Conservation (phyloP, 2,329 filamentous ascomycete species). For the Tolypocladium cylindrosporum region DNA sequence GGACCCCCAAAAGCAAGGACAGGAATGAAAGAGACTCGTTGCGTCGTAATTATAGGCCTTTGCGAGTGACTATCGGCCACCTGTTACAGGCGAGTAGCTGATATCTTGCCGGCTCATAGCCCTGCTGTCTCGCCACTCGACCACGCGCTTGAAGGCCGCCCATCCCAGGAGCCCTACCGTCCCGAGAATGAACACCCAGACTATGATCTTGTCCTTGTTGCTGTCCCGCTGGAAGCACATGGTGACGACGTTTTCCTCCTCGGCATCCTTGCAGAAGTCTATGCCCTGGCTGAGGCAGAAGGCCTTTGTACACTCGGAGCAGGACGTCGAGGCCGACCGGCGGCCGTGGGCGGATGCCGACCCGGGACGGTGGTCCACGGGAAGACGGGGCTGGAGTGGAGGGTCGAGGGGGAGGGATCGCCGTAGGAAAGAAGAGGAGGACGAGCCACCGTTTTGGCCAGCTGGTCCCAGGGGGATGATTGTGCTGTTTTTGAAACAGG, state of each 20-base stretch:
- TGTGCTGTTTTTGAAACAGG: slow-evolving; percentile 59
- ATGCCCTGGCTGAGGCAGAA: slow-evolving; percentile 52
- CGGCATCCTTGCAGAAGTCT: slow-evolving; percentile 52
- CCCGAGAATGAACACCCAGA: slow-evolving; percentile 52
- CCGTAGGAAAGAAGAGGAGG: slow-evolving; percentile 12
- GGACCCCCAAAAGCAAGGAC: not conserved
- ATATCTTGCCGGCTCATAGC: slow-evolving; percentile 16
- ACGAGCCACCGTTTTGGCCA: slow-evolving; percentile 19
- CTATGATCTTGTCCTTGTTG: slow-evolving; percentile 56
- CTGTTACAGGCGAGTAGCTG: slow-evolving; percentile 19
- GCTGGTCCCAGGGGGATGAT: slow-evolving; percentile 50
- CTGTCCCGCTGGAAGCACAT: slow-evolving; percentile 59
- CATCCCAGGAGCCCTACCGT: slow-evolving; percentile 50
- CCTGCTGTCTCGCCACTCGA: slow-evolving; percentile 28
- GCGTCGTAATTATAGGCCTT: not conserved
- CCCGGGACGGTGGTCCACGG: not conserved
- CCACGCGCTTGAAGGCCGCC: slow-evolving; percentile 41
- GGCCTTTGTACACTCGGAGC: slow-evolving; percentile 53
- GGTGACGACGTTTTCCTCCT: slow-evolving; percentile 51
- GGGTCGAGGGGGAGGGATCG: slow-evolving; percentile 12
- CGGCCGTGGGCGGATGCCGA: slow-evolving; percentile 7
- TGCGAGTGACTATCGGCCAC: slow-evolving; percentile 1
- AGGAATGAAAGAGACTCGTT: not conserved
- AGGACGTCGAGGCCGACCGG: slow-evolving; percentile 35
- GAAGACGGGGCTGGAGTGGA: slow-evolving; percentile 8